phyloP scores from a whole-genome alignment of 1,139 yeast genomes.

The Lodderomyces elongisporus region DNA sequence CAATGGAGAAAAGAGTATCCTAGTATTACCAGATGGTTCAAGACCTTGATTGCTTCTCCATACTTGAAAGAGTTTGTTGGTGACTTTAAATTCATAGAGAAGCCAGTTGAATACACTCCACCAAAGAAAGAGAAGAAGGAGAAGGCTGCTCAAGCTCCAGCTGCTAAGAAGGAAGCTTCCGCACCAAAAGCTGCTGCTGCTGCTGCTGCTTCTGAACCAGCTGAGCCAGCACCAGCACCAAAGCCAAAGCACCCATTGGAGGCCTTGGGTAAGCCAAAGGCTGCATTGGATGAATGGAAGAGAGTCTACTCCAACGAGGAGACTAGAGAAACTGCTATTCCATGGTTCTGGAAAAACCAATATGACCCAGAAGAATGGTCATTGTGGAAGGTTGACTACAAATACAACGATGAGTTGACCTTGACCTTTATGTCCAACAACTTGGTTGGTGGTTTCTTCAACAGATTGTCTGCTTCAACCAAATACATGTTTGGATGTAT shows the following conservation, averaged over 20 bases:
- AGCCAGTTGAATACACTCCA: constrained; percentile 63
- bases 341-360: constrained; percentile 95
- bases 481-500: constrained; percentile 91
- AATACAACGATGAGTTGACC: constrained; percentile 96
- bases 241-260: constrained; percentile 93
- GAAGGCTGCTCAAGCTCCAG: constrained; percentile 18
- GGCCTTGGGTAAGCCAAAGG: constrained; percentile 67
- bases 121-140: constrained; percentile 76
- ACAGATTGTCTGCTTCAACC: constrained; percentile 86
- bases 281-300: constrained; percentile 91
- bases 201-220: constrained; percentile 39
- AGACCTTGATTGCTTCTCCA: constrained; percentile 58
- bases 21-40: constrained; percentile 78
- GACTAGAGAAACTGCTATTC: constrained; percentile 89
- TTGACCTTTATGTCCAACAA: constrained; percentile 97
- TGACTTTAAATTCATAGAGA: constrained; percentile 55
- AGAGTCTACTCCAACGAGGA: constrained; percentile 96
- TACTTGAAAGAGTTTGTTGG: constrained; percentile 40
- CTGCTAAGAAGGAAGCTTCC: constrained; percentile 36
- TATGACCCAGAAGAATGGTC: constrained; percentile 94
- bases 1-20: constrained; percentile 80
- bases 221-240: constrained; percentile 40
- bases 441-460: constrained; percentile 97
- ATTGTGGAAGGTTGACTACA: constrained; percentile 91
- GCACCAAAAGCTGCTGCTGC: constrained; percentile 33